These are phyloP conservation scores for Barnettozyma siamensis DNA, from an alignment of 805 yeast genomes.

Conservation along the genomic window DNA sequence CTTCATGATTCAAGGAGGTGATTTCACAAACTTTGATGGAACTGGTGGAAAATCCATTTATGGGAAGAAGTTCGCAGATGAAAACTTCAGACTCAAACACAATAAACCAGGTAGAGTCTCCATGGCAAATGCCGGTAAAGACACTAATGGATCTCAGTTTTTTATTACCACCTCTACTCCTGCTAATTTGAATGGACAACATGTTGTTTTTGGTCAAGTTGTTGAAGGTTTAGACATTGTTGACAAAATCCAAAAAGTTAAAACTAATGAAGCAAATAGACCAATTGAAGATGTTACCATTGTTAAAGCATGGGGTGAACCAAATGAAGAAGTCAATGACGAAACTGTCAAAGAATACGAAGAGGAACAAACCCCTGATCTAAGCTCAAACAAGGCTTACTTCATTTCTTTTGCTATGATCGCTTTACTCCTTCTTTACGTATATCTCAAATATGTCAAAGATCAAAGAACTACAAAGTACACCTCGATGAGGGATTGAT, in stretches of 20 bases:
- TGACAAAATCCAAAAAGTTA: conserved; percentile 50
- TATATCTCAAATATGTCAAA: conserved; percentile 11
- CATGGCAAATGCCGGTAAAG: conserved; percentile 66
- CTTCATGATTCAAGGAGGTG: conserved; percentile 88
- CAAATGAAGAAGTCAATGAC: conserved; percentile 16
- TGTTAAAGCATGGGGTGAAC: conserved; percentile 27
- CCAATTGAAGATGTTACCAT: conserved; percentile 43
- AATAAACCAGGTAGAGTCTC: conserved; percentile 64
- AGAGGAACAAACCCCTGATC: conserved; percentile 12
- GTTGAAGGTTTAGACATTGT: conserved; percentile 56
- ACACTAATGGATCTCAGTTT: conserved; percentile 68
- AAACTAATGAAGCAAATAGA: conserved; percentile 35
- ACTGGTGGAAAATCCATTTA: conserved; percentile 77
- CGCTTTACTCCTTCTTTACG: conserved; percentile 16
- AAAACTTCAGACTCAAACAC: conserved; percentile 63
- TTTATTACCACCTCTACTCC: conserved; percentile 56
- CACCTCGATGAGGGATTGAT: conserved; percentile 23
- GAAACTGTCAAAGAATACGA: conserved; percentile 18
- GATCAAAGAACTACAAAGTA: conserved; percentile 13
- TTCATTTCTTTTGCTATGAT: conserved; percentile 16
- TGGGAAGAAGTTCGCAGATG: conserved; percentile 72
- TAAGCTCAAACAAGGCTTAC: conserved; percentile 9
- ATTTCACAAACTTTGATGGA: conserved; percentile 60
- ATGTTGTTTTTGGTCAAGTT: conserved; percentile 79
- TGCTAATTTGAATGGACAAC: conserved; percentile 46